These are phyloP conservation scores for Xanthoparmelia taractica DNA, from an alignment of 495 filamentous ascomycete species.

Conservation along the genomic window DNA sequence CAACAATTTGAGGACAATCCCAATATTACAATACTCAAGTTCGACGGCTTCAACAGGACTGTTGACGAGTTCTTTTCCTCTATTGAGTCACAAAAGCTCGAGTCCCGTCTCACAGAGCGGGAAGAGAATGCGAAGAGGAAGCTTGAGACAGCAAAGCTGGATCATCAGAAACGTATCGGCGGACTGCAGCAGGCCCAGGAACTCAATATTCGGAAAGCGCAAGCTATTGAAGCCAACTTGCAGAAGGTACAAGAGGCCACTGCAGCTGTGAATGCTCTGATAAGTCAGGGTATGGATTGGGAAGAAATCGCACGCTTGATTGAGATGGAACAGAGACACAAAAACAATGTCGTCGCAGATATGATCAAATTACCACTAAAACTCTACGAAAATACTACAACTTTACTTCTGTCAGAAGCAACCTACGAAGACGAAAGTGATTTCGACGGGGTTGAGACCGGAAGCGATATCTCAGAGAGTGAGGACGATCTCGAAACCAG, in stretches of 20 bases:
- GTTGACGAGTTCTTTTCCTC: constrained; percentile 97
- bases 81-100: constrained; percentile 85
- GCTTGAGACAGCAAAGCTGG: constrained; percentile 68
- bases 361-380: constrained; percentile 85
- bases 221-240: constrained; percentile 79
- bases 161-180: constrained; percentile 76
- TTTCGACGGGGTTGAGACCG: constrained; percentile 54
- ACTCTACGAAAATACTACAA: constrained; percentile 80
- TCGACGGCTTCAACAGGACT: constrained; percentile 80
- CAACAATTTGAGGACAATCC: constrained; percentile 68
- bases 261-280: constrained; percentile 78
- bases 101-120: constrained; percentile 70
- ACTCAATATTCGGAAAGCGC: constrained; percentile 79
- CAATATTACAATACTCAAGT: constrained; percentile 57
- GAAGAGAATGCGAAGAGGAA: constrained; percentile 76
- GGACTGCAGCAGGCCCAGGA: constrained; percentile 71
- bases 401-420: constrained; percentile 66
- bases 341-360: constrained; percentile 75
- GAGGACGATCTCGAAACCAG: constrained; percentile 42
- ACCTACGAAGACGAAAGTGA: constrained; percentile 53
- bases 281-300: constrained; percentile 96
- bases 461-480: constrained; percentile 54
- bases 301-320: constrained; percentile 79
- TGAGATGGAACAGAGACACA: constrained; percentile 71
- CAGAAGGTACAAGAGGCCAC: constrained; percentile 87